Percentiles rank a stretch among this genome's conserved stretches.
These are phyloP conservation scores for Verbascum thapsus DNA, from an alignment of 257 asterid genomes.

Conservation along the genomic window DNA sequence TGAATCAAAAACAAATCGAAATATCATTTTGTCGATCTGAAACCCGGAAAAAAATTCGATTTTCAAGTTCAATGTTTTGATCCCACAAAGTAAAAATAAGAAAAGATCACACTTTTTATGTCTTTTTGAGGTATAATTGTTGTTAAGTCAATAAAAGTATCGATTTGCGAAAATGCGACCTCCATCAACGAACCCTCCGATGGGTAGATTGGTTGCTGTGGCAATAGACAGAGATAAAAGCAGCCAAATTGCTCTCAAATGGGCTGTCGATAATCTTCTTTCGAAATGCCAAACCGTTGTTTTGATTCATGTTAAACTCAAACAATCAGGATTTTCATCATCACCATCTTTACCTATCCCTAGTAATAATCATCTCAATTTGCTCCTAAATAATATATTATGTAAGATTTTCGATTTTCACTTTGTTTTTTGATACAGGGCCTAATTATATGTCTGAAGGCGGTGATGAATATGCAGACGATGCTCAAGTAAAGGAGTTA, in stretches of 20 bases:
- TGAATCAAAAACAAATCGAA: slow-evolving; percentile 2
- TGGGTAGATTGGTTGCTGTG: slow-evolving; percentile 52
- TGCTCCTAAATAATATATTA: background rate
- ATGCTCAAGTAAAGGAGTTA: slow-evolving; percentile 52
- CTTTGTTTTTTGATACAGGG: slow-evolving; percentile 42
- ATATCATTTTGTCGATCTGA: too few relatives aligned
- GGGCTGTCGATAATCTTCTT: slow-evolving; percentile 83
- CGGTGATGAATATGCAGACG: slow-evolving; percentile 43
- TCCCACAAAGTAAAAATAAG: too few relatives aligned
- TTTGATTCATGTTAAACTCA: slow-evolving; percentile 67
- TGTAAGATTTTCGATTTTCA: background rate
- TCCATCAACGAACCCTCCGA: slow-evolving; percentile 32
- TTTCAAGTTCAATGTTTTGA: background rate
- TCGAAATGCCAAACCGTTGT: slow-evolving; percentile 66
- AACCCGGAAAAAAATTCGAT: slow-evolving; percentile 9
- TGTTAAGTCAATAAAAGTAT: background rate
- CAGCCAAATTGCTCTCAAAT: slow-evolving; percentile 57
- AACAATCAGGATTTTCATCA: slow-evolving; percentile 37
- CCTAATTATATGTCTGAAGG: slow-evolving; percentile 39
- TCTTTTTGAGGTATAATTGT: too few relatives aligned
- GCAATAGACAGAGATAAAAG: slow-evolving; percentile 60
- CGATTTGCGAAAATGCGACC: slow-evolving; percentile 36
- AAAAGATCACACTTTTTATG: too few relatives aligned
- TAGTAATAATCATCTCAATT: slow-evolving; percentile 43
- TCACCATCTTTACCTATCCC: slow-evolving; percentile 43